Evolutionary conservation across 108 stramenopile species (phyloP), one percentile per base, ranked within the genome.

Genomic region (Cylindrotheca closterium): DNA sequence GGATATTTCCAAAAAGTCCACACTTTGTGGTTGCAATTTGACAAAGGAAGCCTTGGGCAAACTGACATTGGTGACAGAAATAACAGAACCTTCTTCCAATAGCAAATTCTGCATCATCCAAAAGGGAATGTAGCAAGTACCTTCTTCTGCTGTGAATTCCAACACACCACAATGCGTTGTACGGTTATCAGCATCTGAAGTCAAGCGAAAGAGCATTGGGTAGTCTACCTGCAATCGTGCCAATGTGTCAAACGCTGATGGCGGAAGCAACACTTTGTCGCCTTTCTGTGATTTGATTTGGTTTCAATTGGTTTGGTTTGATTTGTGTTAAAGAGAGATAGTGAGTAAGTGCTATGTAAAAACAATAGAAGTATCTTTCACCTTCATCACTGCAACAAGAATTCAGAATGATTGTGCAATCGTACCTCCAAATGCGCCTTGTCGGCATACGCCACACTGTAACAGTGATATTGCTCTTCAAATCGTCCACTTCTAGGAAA

Each of bases 91-190:
- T 67, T 98, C 98, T 67, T 89, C 86, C 27, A 95, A 80, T 18
- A 96, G 46, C 26, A 97, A 71, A 55, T 96, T 96, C 53, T 96
- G 95, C 98, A 99, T 99, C 95, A 99, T 96, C 99, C 99, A 99
- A 74, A 90, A 96, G 1, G 99, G 99, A 70, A 99, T 89, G 81
- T 97, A 98, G 66, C 96, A 96, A 23, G 81, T 83, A 18, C 99
- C 99, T 74, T 99, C 98, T 51, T 95, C 90, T 4, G 99, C 98
- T n/a, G 97, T 97, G 79, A 99, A 99, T 80, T 99, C 99, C 30
- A 98, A 71, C 18, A 99, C 98, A 37, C 98, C 98, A 49, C 90
- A 93, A 67, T 99, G 99, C 8, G 98, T 98, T 28, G 65, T 64
- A 32, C 67, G 70, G 33, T 71, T 60, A 25, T 71, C 77, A 5